phyloP scores from a whole-genome alignment of 164 flowering plant species.

The Magnolia sinica region DNA sequence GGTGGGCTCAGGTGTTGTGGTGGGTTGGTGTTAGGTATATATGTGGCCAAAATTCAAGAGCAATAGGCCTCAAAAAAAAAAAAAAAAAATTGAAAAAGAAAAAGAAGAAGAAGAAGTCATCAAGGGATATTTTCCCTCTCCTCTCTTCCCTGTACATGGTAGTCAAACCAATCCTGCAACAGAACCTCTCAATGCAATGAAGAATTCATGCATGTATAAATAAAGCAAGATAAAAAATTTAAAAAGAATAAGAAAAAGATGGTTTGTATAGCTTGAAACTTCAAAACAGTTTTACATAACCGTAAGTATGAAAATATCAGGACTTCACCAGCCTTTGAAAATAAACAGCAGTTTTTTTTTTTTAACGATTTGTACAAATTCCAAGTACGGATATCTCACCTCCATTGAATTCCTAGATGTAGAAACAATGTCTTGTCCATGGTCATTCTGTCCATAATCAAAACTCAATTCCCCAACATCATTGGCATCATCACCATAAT shows the following conservation, averaged over 20 bases:
- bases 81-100: too few relatives aligned
- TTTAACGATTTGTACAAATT: background rate
- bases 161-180: background rate
- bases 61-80: too few relatives aligned
- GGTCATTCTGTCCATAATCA: slow-evolving; percentile 61
- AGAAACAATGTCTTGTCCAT: slow-evolving; percentile 37
- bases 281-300: background rate
- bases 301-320: background rate
- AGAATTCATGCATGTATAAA: background rate
- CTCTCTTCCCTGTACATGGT: background rate
- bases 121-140: background rate
- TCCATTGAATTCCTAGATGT: slow-evolving; percentile 58
- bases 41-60: too few relatives aligned
- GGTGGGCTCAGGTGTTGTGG: too few relatives aligned
- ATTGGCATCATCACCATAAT: slow-evolving; percentile 32
- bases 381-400: slow-evolving; percentile 34
- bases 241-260: background rate
- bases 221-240: too few relatives aligned
- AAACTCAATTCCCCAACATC: slow-evolving; percentile 82
- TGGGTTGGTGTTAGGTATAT: too few relatives aligned
- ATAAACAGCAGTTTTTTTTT: background rate
- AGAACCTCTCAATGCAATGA: background rate
- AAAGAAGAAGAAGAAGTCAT: too few relatives aligned
- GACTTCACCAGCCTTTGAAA: background rate
- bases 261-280: background rate